Conservation (phyloP, 2,329 filamentous ascomycete species). For the Venturia asperata region DNA sequence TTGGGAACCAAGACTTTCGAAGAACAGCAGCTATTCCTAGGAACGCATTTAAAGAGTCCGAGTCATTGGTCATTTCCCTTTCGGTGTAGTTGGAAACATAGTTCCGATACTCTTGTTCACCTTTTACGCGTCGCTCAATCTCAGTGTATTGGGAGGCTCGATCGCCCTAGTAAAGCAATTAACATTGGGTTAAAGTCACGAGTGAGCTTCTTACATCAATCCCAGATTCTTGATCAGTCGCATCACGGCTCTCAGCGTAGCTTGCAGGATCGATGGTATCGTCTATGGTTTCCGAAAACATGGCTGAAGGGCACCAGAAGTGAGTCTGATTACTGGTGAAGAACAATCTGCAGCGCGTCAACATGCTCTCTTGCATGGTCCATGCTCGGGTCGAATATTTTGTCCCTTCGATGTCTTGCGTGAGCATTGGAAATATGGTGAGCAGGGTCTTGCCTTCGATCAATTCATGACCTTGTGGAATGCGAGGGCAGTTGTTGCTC, state of each 20-base stretch:
- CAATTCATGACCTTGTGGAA: not conserved
- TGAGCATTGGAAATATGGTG: slow-evolving; percentile 5
- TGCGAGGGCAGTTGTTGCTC: not conserved
- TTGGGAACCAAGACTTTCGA: slow-evolving; percentile 12
- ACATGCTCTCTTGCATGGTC: slow-evolving; percentile 15
- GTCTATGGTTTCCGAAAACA: slow-evolving; percentile 10
- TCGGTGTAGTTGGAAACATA: slow-evolving; percentile 8
- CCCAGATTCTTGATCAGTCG: not conserved
- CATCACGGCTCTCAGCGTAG: not conserved
- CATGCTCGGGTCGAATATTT: slow-evolving; percentile 13
- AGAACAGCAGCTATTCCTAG: slow-evolving; percentile 1
- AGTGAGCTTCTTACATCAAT: not conserved
- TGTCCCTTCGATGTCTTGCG: not conserved
- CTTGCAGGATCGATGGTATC: slow-evolving; percentile 2
- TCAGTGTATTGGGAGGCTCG: slow-evolving; percentile 9
- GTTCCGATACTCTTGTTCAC: slow-evolving; percentile 3
- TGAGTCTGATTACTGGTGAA: slow-evolving; percentile 12
- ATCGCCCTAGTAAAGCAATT: not conserved
- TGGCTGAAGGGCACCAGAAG: slow-evolving; percentile 13
- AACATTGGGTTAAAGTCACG: not conserved
- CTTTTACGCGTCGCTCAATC: not conserved
- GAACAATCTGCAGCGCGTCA: slow-evolving; percentile 5
- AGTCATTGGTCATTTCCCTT: slow-evolving; percentile 12
- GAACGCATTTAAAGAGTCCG: slow-evolving; percentile 17
- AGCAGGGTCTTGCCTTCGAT: not conserved